Percentiles rank a stretch among this genome's conserved stretches.
These are phyloP conservation scores for Suhomyces kilbournensis DNA, from an alignment of 805 yeast species.

Conservation along the genomic window DNA sequence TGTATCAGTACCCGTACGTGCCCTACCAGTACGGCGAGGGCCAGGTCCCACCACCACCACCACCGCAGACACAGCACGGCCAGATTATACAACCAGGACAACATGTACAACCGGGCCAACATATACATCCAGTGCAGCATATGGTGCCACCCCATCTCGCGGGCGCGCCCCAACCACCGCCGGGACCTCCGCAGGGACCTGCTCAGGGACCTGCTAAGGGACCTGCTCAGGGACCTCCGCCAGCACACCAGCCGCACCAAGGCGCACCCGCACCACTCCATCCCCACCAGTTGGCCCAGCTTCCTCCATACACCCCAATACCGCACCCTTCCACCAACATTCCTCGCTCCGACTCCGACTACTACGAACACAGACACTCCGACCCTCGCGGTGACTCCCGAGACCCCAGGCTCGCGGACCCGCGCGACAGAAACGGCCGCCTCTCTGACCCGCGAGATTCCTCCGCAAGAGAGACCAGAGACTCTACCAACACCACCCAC, in stretches of 20 bases:
- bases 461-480: not conserved
- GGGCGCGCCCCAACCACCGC: not conserved
- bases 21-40: not conserved
- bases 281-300: constrained; percentile 1
- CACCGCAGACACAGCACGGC: not conserved
- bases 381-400: constrained; percentile 6
- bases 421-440: not conserved
- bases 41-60: not conserved
- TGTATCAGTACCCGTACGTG: not conserved
- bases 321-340: not conserved
- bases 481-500: not conserved
- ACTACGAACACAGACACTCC: constrained; percentile 2
- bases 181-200: not conserved
- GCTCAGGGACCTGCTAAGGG: not conserved
- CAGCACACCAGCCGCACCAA: constrained; percentile 2
- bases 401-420: constrained; percentile 1
- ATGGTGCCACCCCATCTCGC: not conserved
- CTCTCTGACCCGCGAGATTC: not conserved
- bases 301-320: not conserved
- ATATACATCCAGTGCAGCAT: not conserved
- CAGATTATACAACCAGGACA: not conserved
- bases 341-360: not conserved
- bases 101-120: not conserved
- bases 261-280: constrained; percentile 1
- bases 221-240: constrained; percentile 1